These are phyloP conservation scores for Schizopora paradoxa DNA, from an alignment of 1,284 basidiomycete species.

Conservation along the genomic window DNA sequence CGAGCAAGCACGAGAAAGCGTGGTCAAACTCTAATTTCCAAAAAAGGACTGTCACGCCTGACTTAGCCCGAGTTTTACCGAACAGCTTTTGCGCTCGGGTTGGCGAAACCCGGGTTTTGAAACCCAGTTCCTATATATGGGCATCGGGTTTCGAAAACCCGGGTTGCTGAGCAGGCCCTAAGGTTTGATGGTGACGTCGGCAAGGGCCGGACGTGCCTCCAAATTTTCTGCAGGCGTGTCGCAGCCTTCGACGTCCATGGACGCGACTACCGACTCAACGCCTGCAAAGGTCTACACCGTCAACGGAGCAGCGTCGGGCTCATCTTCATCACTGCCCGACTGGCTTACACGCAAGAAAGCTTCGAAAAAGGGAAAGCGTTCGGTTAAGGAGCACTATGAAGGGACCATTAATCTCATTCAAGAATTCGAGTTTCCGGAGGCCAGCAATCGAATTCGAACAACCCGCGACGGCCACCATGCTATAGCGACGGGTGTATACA, in stretches of 20 bases:
- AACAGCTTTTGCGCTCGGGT: too few species aligned
- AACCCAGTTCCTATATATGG: too few species aligned
- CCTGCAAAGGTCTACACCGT: slow-evolving; percentile 85
- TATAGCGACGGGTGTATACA: slow-evolving; percentile 95
- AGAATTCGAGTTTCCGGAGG: slow-evolving; percentile 96
- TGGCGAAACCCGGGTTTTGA: too few species aligned
- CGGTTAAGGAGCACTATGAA: slow-evolving; percentile 62
- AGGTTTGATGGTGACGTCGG: neutral
- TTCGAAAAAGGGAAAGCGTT: slow-evolving; percentile 57
- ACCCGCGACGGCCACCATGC: slow-evolving; percentile 91
- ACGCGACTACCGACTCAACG: slow-evolving; percentile 16
- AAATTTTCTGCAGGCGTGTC: neutral
- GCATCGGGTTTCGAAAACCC: neutral
- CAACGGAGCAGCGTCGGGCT: slow-evolving; percentile 79
- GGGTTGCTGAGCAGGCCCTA: too few species aligned
- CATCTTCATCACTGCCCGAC: slow-evolving; percentile 81
- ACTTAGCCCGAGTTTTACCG: too few species aligned
- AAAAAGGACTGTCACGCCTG: too few species aligned
- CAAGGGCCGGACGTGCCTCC: neutral
- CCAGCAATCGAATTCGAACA: slow-evolving; percentile 86
- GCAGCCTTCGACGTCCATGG: too few species aligned
- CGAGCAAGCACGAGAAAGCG: too few species aligned
- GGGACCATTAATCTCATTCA: slow-evolving; percentile 86
- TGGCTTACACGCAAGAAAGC: slow-evolving; percentile 79
- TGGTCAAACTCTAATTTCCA: too few species aligned